Base-by-base conservation (phyloP, 345 rosid genomes). In the Heritiera fomes region DNA sequence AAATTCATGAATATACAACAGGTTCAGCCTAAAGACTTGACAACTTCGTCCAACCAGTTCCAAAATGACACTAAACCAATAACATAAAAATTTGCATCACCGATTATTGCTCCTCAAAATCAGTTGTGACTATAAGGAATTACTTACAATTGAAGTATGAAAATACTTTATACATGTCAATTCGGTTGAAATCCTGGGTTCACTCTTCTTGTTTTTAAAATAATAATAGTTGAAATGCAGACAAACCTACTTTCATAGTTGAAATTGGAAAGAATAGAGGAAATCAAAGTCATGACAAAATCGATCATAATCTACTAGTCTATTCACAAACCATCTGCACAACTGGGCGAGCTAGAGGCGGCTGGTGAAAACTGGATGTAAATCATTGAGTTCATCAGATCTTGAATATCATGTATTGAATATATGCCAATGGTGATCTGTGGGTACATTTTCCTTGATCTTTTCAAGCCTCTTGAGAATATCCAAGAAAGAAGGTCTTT, bases 381-480 rank as follows among this genome's bases (percentile, higher is more conserved):
- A 8, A 75, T 12, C 56, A 1, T 75, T 30, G 20, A n/a, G 41
- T 17, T 41, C 55, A 7, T 13, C 13, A 20, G 4, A 67, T 75
- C 78, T 80, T 75, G 32, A 41, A 64, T 5, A 23, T 85, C 84
- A 91, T 9, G 94, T 28, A 66, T 82, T 95, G 90, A 95, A 93
- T 87, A 93, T 77, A 82, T 80, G 87, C 98, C 99, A 96, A 82
- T 82, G 91, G 84, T 92, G 93, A 86, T 92, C 99, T 20, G 89
- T 0, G 61, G 90, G 92, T 45, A 85, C 66, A 73, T 12, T 82
- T 82, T 93, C 97, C 89, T 91, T 92, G 61, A 96, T 89, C 92
- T 90, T 93, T 80, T 96, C 97, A 34, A 96, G 97, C 82, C 80
- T 89, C 91, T 93, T 93, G 78, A 96, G 95, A 56, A 96, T 93